A percentile compares a stretch with the other conserved stretches of the same genome.
These are phyloP conservation scores for Favolaschia claudopus DNA, from an alignment of 768 basidiomycete species.

Conservation along the genomic window DNA sequence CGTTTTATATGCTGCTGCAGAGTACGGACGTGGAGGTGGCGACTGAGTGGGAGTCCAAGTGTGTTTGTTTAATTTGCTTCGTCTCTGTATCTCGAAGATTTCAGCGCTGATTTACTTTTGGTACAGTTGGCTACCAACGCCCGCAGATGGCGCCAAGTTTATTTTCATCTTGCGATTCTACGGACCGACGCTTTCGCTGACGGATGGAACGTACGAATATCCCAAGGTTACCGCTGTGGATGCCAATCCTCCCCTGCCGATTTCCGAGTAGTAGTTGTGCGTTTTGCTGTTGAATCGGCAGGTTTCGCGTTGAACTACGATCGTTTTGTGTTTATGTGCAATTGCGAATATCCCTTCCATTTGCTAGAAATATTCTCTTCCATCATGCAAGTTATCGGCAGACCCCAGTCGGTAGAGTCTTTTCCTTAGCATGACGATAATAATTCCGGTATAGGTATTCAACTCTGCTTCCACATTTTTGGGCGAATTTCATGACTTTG, in stretches of 20 bases:
- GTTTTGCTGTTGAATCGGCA: no score
- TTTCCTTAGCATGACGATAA: no score
- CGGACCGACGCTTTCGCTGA: conserved; percentile 2
- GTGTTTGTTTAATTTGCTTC: neutral
- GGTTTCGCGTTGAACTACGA: no score
- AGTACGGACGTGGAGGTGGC: neutral
- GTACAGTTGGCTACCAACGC: conserved; percentile 18
- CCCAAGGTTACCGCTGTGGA: conserved; percentile 5
- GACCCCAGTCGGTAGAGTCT: no score
- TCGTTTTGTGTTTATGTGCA: no score
- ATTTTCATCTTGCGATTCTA: conserved; percentile 4
- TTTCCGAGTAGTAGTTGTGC: no score
- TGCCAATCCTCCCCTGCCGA: conserved; percentile 12
- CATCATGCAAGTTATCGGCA: no score
- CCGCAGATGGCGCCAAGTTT: conserved; percentile 6
- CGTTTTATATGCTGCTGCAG: conserved; percentile 16
- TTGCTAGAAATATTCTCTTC: no score
- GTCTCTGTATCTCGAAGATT: neutral
- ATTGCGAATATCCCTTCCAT: no score
- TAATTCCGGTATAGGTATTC: no score
- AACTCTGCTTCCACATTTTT: no score
- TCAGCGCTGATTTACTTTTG: neutral
- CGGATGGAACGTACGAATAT: conserved; percentile 2
- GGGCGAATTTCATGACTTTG: no score
- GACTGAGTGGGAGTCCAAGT: conserved; percentile 19